Evolutionary conservation across 768 basidiomycete species (phyloP), one percentile per base, ranked within the genome.

Genomic region (Mycena sanguinolenta): DNA sequence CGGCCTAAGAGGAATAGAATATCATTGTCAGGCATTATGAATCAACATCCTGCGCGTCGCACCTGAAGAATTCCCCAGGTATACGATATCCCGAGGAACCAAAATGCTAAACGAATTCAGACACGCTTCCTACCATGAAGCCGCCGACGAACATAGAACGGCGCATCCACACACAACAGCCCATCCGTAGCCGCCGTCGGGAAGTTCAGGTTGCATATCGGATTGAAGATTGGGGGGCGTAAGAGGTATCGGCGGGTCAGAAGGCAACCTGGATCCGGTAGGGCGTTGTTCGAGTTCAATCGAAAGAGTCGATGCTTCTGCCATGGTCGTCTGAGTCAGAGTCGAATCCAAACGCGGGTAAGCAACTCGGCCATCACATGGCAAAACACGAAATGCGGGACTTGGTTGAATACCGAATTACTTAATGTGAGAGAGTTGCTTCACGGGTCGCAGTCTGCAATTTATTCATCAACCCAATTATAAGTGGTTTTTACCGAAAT

Each of bases 141-240:
- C 32, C 50, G 28, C 3, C n/a, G 54, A 52, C 77, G 34, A 63
- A 81, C 81, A 73, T 64, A 69, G 75, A 73, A 63, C 77, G 58
- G 63, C 76, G 64, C 79, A 82, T 4, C 74, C 75, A 21, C 75
- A 76, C 32, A 81, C 75, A 14, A 81, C 74, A 2, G 78, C 76
- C 77, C 79, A 82, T 25, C 77, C 58, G 21, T 79, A 80, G 19
- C 77, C 78, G 4, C 79, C 77, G 27, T 81, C 79, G 7, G 55
- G 55, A 58, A 75, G 63, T 16, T 39, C 6, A 39, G 16, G 39
- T 39, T 76, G 39, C 9, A 53, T 54, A 23, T 61, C 46, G 42
- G 53, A 30, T 9, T 38, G 32, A 19, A 8, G 10, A 25, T 23
- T 32, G 54, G 27, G 12, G 8, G 21, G 16, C 8, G 19, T n/a